These are phyloP conservation scores for Phytophthora crassamura DNA, from an alignment of 352 stramenopile genomes.

Conservation along the genomic window DNA sequence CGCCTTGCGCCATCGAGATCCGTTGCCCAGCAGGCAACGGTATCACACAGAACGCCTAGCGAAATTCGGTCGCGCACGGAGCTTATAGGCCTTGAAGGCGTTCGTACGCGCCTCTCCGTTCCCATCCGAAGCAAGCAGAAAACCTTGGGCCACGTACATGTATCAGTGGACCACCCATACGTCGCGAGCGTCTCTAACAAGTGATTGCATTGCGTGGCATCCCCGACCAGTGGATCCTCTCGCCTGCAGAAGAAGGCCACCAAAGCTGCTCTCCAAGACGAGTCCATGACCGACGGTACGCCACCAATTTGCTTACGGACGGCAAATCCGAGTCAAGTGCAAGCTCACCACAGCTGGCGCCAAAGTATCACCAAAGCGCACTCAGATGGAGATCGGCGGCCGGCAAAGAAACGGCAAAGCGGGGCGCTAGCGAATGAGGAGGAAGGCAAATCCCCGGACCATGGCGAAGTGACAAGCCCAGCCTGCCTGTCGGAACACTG, in stretches of 20 bases:
- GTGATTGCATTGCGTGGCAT: not conserved
- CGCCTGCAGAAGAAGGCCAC: constrained; percentile 10
- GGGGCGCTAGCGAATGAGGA: constrained; percentile 19
- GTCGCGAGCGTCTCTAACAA: not conserved
- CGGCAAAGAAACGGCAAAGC: constrained; percentile 15
- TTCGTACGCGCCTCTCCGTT: constrained; percentile 20
- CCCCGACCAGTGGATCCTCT: constrained; percentile 21
- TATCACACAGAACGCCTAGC: not conserved
- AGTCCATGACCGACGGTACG: not conserved
- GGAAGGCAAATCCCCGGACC: constrained; percentile 16
- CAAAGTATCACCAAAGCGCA: too few relatives aligned
- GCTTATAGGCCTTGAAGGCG: constrained; percentile 14
- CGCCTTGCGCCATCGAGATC: constrained; percentile 4
- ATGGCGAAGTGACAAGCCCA: constrained; percentile 25
- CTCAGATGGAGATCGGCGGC: constrained; percentile 29
- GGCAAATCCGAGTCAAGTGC: constrained; percentile 20
- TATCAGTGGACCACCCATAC: constrained; percentile 14
- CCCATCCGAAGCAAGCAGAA: constrained; percentile 26
- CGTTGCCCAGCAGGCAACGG: not conserved
- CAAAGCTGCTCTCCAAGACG: not conserved
- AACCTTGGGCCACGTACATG: constrained; percentile 6
- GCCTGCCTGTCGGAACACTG: constrained; percentile 27
- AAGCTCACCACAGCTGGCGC: constrained; percentile 7
- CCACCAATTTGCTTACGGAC: constrained; percentile 10
- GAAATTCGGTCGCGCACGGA: constrained; percentile 5